A percentile compares a stretch with the other conserved stretches of the same genome.
Conservation (phyloP, 2,329 filamentous ascomycete species). For the Lachnellula occidentalis region DNA sequence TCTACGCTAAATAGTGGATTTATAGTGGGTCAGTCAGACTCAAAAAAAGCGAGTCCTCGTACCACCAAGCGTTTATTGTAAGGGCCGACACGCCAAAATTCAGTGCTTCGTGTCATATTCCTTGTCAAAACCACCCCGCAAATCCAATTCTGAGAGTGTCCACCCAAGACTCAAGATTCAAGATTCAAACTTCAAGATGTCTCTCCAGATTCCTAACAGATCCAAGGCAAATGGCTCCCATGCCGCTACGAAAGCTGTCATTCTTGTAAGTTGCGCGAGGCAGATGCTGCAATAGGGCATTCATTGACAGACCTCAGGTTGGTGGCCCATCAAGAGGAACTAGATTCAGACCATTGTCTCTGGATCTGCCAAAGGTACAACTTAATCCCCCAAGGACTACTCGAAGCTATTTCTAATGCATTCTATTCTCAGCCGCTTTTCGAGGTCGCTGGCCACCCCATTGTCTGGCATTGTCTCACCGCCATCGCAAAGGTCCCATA, state of each 20-base stretch:
- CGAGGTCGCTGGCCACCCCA: constrained; percentile 95
- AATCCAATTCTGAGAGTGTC: neutral
- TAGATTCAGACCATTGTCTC: constrained; percentile 86
- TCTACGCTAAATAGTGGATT: no score
- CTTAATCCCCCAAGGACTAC: constrained; percentile 15
- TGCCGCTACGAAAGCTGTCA: constrained; percentile 83
- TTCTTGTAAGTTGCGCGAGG: constrained; percentile 60
- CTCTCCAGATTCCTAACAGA: constrained; percentile 38
- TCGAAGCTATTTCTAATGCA: constrained; percentile 14
- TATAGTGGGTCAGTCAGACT: no score
- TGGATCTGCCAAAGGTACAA: constrained; percentile 88
- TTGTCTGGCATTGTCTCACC: constrained; percentile 95
- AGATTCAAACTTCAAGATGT: constrained; percentile 32
- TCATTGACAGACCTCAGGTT: constrained; percentile 52
- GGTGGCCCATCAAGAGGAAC: constrained; percentile 94
- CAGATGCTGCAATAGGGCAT: constrained; percentile 5
- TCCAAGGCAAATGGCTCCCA: constrained; percentile 43
- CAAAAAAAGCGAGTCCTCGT: no score
- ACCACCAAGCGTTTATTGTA: no score
- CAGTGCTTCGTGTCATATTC: constrained; percentile 1
- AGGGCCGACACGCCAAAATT: no score
- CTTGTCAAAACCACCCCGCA: neutral
- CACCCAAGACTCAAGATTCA: no score
- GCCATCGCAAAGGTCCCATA: constrained; percentile 85
- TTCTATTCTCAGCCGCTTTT: constrained; percentile 69